phyloP scores from a whole-genome alignment of 495 filamentous ascomycete genomes.

The Tirmania nivea region DNA sequence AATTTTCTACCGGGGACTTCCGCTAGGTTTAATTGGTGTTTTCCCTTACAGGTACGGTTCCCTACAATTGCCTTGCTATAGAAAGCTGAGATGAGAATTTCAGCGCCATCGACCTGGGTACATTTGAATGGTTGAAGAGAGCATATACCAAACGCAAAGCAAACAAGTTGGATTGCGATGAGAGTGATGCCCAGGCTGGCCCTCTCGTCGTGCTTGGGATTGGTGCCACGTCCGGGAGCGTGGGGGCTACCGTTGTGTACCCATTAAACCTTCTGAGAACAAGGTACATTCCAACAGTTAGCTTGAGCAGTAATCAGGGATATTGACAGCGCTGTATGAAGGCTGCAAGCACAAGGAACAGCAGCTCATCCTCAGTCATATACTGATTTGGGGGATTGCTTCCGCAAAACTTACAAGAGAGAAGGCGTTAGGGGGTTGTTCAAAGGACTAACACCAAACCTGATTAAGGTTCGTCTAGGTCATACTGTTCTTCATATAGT shows the following conservation, averaged over 20 bases:
- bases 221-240: slow-evolving; percentile 73
- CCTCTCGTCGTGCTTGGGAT: slow-evolving; percentile 78
- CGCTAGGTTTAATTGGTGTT: slow-evolving; percentile 82
- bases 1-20: slow-evolving; percentile 76
- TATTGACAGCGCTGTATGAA: neutral
- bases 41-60: slow-evolving; percentile 59
- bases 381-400: slow-evolving; percentile 68
- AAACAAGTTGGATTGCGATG: slow-evolving; percentile 43
- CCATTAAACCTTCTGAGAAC: slow-evolving; percentile 89
- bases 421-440: slow-evolving; percentile 79
- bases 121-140: slow-evolving; percentile 79
- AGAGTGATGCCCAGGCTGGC: slow-evolving; percentile 76
- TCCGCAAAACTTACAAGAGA: slow-evolving; percentile 51
- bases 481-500: neutral
- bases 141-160: slow-evolving; percentile 47
- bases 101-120: slow-evolving; percentile 72
- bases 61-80: neutral
- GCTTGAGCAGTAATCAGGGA: neutral
- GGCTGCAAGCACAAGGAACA: slow-evolving; percentile 88
- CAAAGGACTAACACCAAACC: slow-evolving; percentile 84
- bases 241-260: slow-evolving; percentile 85
- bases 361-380: slow-evolving; percentile 79
- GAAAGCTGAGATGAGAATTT: neutral
- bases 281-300: slow-evolving; percentile 4
- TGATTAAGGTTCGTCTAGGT: slow-evolving; percentile 39